phyloP scores from a whole-genome alignment of 2,329 filamentous ascomycete genomes.

The Talaromyces amestolkiae region DNA sequence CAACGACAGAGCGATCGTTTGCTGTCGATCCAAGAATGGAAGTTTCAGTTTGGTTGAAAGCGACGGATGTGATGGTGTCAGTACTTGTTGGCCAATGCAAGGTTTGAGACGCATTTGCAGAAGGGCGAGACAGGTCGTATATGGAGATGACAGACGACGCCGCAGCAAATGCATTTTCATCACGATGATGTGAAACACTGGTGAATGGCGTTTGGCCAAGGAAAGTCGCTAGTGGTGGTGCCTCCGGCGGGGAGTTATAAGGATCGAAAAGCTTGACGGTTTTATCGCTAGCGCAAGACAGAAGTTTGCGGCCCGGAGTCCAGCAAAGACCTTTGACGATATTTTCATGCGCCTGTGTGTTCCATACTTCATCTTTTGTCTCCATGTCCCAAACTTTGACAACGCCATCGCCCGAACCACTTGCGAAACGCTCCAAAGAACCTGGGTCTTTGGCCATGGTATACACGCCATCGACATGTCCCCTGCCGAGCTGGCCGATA shows the following conservation, averaged over 20 bases:
- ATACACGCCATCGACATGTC: slow-evolving; percentile 90
- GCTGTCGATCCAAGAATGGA: slow-evolving; percentile 83
- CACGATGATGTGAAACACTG: slow-evolving; percentile 77
- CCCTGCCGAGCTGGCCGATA: slow-evolving; percentile 78
- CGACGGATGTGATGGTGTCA: slow-evolving; percentile 83
- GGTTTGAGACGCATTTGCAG: slow-evolving; percentile 72
- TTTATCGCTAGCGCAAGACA: slow-evolving; percentile 83
- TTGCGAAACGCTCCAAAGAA: slow-evolving; percentile 71
- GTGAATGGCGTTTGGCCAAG: slow-evolving; percentile 81
- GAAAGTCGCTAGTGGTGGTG: slow-evolving; percentile 78
- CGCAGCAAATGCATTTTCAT: slow-evolving; percentile 71
- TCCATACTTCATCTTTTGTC: slow-evolving; percentile 70
- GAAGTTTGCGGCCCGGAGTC: slow-evolving; percentile 78
- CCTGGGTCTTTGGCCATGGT: slow-evolving; percentile 76
- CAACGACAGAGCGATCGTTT: slow-evolving; percentile 78
- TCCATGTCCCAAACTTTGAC: slow-evolving; percentile 90
- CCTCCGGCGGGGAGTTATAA: slow-evolving; percentile 67
- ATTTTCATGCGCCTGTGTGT: slow-evolving; percentile 82
- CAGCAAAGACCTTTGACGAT: slow-evolving; percentile 89
- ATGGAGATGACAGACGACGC: slow-evolving; percentile 77
- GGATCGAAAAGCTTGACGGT: slow-evolving; percentile 91
- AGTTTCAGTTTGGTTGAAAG: slow-evolving; percentile 93
- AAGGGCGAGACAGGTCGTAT: slow-evolving; percentile 81
- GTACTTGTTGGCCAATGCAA: slow-evolving; percentile 83
- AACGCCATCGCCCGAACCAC: slow-evolving; percentile 85